Base-by-base conservation (phyloP, 2,329 filamentous ascomycete species). In the Pseudogymnoascus sp. region DNA sequence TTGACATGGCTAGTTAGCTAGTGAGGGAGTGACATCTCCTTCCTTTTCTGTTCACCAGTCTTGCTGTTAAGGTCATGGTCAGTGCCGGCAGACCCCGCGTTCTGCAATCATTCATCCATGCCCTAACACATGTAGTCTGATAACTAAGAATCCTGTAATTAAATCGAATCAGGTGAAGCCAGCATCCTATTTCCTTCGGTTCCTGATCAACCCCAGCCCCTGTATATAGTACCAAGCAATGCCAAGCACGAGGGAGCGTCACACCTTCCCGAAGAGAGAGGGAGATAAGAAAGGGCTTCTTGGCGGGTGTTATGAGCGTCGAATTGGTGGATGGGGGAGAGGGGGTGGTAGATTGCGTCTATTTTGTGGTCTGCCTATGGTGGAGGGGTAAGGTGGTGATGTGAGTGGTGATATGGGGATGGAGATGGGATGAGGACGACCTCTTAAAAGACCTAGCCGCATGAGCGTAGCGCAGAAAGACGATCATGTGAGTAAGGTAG, bases 181-280 rank as follows among this genome's bases (percentile, higher is more conserved):
- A 23, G 23, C 43, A 28, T 49, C 42, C 42, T 25, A 46, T 46
- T 49, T 49, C 42, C 42, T 23, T 49, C 42, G 12, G 42, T 21
- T n/a, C 21, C 21, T 49, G 21, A 49, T 49, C 42, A 49, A 49
- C 25, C 21, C 21, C 21, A 53, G 43, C 43, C 43, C 43, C 42
- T 49, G 11, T 53, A 53, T 53, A 53, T 21, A 34, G 9, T 56
- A 56, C 49, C 49, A 56, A 56, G 49, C 49, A 56, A 56, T 56
- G 49, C 49, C 9, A 56, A n/a, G 49, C 25, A 56, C n/a, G 31
- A n/a, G 25, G 46, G 25, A 53, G 46, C n/a, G 14, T 53, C n/a
- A 18, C 25, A 56, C 28, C 49, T 56, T 56, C 28, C 49, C 28
- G 9, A 56, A 56, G 49, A 56, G 28, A 56, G 49, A 34, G 28